Base-by-base conservation (phyloP, 2,329 filamentous ascomycete genomes). In the Fusarium sp. region DNA sequence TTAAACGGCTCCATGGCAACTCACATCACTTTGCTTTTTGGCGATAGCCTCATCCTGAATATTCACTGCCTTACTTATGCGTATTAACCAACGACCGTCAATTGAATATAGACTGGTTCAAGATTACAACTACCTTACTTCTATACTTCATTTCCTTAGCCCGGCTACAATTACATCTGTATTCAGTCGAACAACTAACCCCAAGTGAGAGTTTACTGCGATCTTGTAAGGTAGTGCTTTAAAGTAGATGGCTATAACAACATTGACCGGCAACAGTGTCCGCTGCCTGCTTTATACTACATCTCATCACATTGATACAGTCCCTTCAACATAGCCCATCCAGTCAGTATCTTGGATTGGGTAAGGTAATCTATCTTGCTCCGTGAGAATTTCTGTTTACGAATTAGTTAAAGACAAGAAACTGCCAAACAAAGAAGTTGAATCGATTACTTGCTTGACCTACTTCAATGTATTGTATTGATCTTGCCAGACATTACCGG, bases 401-500 rank as follows among this genome's bases (percentile, higher is more conserved):
- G 20, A 39, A 8, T 22, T 13, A 17, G 34, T 18, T 3, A n/a
- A 39, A 17, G 5, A 20, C 20, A 55, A 9, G 20, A 22, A 38
- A 39, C 20, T 18, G 34, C 10, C 12, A n/a, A 39, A 28, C 20
- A 41, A 28, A 55, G 20, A 41, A 41, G 24, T 12, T 14, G 51
- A 28, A 42, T n/a, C 26, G 6, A 55, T 55, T 28, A 18, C 26
- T 28, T 41, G 8, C 18, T n/a, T 42, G 51, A 30, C 34, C 7
- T 36, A 28, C 24, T 14, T 38, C 11, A 44, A 32, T 32, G 11
- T 28, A 36, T 57, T 45, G 11, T 28, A 42, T 57, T 51, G 18
- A 57, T 45, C 38, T 41, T 41, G 51, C 36, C 20, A n/a, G n/a
- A 66, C 24, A 22, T 62, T 66, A 60, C 72, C 65, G 32, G 22